These are phyloP conservation scores for Hordeum vulgare DNA, from an alignment of 176 grass and related monocot genomes.

Conservation along the genomic window DNA sequence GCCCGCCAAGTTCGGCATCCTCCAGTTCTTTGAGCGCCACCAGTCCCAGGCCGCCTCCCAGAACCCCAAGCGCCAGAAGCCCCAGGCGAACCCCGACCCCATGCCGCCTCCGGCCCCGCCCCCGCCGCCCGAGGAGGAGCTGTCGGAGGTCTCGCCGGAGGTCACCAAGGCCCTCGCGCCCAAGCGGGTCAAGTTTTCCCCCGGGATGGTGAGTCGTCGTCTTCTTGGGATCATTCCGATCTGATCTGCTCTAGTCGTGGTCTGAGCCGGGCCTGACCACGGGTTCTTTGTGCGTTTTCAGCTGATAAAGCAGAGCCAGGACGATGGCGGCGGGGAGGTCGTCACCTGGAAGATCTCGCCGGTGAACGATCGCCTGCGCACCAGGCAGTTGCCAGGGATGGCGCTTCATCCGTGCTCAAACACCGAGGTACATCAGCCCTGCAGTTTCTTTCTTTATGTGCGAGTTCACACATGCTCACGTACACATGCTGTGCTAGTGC, in stretches of 20 bases:
- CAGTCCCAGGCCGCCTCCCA: slow-evolving; percentile 63
- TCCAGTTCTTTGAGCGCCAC: slow-evolving; percentile 94
- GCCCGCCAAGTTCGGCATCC: slow-evolving; percentile 91
- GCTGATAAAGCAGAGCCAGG: slow-evolving; percentile 95
- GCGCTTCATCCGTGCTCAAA: slow-evolving; percentile 59
- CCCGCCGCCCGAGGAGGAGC: slow-evolving; percentile 6
- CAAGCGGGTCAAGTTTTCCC: slow-evolving; percentile 88
- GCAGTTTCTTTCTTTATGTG: not conserved
- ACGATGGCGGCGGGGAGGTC: slow-evolving; percentile 61
- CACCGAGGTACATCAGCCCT: slow-evolving; percentile 35
- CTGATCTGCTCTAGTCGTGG: not conserved
- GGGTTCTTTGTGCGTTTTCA: slow-evolving; percentile 29
- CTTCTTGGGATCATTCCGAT: not conserved
- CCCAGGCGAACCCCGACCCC: slow-evolving; percentile 9
- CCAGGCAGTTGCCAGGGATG: slow-evolving; percentile 43
- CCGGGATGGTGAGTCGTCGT: slow-evolving; percentile 62
- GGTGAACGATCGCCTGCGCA: slow-evolving; percentile 67
- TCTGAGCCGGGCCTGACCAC: not conserved
- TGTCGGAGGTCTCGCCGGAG: slow-evolving; percentile 69
- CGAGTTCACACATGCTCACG: not conserved
- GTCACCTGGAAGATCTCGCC: slow-evolving; percentile 95
- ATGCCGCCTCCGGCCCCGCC: slow-evolving; percentile 16
- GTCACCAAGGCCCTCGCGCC: slow-evolving; percentile 48
- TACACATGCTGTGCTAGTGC: not conserved
- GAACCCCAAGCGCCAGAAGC: slow-evolving; percentile 27